Base-by-base conservation (phyloP, 1,284 basidiomycete species). In the Fomitiporia mediterranea region DNA sequence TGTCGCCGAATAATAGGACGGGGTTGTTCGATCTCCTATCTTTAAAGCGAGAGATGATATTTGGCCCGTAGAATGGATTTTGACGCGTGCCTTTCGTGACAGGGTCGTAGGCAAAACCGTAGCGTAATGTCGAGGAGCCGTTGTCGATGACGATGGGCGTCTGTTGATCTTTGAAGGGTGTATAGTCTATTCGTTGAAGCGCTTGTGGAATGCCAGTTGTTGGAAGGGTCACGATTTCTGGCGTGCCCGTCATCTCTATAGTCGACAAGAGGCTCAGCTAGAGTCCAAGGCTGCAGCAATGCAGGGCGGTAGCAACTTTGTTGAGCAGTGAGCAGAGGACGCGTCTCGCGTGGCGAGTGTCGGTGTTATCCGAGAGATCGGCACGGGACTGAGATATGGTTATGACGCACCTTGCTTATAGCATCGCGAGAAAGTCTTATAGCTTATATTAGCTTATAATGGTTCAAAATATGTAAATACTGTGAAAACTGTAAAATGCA, bases 121-220 rank as follows among this genome's bases (percentile, higher is more conserved):
- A 98, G 42, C 94, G 84, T 56, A 98, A 76, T 56, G 79, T 84
- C 35, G 86, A 90, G 4, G 93, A 85, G 57, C 95, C 96, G 69
- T 97, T 95, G 78, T 98, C 95, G 63, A 98, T 94, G 65, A 96
- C 81, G 61, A 98, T 83, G 0, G 56, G 56, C 5, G 56, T 54
- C n/a, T 54, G 46, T 13, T 54, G 47, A 32, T 43, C 37, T 52
- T 50, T 58, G 46, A 54, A 58, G 9, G 56, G 56, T 8, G 51
- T 34, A n/a, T 54, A 50, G 17, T 50, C 51, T 13, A 28, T 49
- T 27, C 50, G 52, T 11, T 43, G 51, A n/a, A 54, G 39, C 23
- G 52, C 38, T 15, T 43, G 32, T 6, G 68, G 70, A 13, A 65
- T 46, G 3, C 62, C 55, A 11, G 59, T 63, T 5, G 58, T 53